These are phyloP conservation scores for Scedosporium minutisporum DNA, from an alignment of 2,329 filamentous ascomycete species.

Conservation along the genomic window DNA sequence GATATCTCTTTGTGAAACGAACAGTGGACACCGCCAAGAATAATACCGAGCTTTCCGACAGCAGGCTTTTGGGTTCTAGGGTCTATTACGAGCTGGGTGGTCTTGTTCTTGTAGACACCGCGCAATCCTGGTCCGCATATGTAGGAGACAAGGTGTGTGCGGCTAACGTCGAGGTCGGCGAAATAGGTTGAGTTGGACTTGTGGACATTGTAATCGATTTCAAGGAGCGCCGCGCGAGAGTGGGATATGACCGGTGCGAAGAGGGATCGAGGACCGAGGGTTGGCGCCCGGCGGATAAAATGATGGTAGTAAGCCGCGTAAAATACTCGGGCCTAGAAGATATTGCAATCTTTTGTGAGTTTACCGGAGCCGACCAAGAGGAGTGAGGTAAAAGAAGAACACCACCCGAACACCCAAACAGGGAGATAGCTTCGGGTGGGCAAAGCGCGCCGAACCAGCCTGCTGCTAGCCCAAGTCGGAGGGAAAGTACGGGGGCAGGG, in stretches of 20 bases:
- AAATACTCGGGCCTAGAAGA: constrained; percentile 44
- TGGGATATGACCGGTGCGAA: constrained; percentile 63
- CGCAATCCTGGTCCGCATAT: constrained; percentile 52
- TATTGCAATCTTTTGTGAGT: not conserved
- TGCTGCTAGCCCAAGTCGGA: too few species aligned
- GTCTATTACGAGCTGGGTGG: constrained; percentile 40
- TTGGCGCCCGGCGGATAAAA: constrained; percentile 35
- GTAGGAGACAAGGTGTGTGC: constrained; percentile 69
- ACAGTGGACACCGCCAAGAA: constrained; percentile 64
- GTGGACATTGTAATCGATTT: constrained; percentile 81
- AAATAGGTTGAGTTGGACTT: constrained; percentile 84
- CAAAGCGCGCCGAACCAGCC: too few species aligned
- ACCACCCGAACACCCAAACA: too few species aligned
- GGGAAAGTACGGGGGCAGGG: not conserved
- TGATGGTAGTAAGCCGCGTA: constrained; percentile 47
- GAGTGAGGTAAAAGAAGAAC: not conserved
- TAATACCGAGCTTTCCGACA: constrained; percentile 47
- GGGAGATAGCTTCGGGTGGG: too few species aligned
- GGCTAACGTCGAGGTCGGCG: constrained; percentile 71
- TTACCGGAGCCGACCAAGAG: not conserved
- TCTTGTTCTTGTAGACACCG: constrained; percentile 37
- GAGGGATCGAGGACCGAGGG: constrained; percentile 51
- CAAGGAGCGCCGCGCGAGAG: constrained; percentile 58
- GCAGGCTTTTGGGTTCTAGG: constrained; percentile 37
- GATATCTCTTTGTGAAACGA: constrained; percentile 66